phyloP scores from a whole-genome alignment of 2,329 filamentous ascomycete genomes.

The Fusarium sp. region DNA sequence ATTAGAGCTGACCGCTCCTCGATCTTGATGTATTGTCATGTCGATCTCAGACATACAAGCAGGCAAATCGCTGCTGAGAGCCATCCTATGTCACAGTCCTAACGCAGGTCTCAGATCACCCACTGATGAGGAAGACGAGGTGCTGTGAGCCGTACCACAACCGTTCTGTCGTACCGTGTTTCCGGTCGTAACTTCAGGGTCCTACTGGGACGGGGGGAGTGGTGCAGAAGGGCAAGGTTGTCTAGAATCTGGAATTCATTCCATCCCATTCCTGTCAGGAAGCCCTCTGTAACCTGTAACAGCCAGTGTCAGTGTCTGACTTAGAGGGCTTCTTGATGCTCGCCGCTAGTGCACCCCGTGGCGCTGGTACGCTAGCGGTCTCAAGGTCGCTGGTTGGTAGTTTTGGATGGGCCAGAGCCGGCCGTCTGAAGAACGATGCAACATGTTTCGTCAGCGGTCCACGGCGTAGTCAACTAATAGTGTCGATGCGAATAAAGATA shows the following conservation, averaged over 20 bases:
- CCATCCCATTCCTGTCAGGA: constrained; percentile 40
- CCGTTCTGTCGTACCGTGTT: constrained; percentile 38
- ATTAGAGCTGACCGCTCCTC: constrained; percentile 43
- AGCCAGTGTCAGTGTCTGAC: constrained; percentile 30
- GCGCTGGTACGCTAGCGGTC: constrained; percentile 47
- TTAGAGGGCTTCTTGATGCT: constrained; percentile 31
- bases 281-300: constrained; percentile 39
- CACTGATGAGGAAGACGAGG: constrained; percentile 36
- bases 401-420: constrained; percentile 41
- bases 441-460: constrained; percentile 47
- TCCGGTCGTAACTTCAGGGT: constrained; percentile 38
- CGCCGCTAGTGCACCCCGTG: constrained; percentile 42
- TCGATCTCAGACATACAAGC: constrained; percentile 43
- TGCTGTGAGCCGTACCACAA: constrained; percentile 41
- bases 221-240: constrained; percentile 23
- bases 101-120: constrained; percentile 36
- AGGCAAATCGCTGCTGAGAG: constrained; percentile 26
- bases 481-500: constrained; percentile 20
- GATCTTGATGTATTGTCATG: constrained; percentile 20
- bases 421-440: constrained; percentile 36
- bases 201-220: constrained; percentile 30
- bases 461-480: constrained; percentile 35
- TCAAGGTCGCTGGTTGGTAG: constrained; percentile 39
- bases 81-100: constrained; percentile 20
- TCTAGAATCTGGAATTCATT: constrained; percentile 37